A percentile compares a stretch with the other conserved stretches of the same genome.
These are phyloP conservation scores for Russula brevipes DNA, from an alignment of 768 basidiomycete genomes.

Conservation along the genomic window DNA sequence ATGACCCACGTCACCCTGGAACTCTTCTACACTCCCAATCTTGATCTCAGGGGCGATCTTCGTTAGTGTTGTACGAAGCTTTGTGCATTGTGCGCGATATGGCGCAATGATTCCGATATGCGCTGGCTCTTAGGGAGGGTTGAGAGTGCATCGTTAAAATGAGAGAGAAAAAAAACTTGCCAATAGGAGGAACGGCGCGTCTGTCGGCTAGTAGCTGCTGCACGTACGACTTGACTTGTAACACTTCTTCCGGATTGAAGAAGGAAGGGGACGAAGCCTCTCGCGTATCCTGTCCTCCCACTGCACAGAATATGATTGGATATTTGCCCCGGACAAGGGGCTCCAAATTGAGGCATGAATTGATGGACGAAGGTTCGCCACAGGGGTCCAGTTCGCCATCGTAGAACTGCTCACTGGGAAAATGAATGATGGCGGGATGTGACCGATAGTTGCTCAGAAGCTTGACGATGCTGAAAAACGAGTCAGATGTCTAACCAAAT, in stretches of 20 bases:
- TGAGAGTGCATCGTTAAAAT: not conserved
- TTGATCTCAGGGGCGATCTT: conserved; percentile 38
- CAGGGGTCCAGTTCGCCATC: conserved; percentile 45
- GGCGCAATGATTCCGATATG: conserved; percentile 61
- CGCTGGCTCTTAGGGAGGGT: conserved; percentile 35
- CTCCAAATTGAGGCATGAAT: conserved; percentile 29
- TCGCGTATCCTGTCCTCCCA: conserved; percentile 57
- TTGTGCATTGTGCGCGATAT: conserved; percentile 49
- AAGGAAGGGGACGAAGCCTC: conserved; percentile 65
- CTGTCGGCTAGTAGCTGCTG: conserved; percentile 27
- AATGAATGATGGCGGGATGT: conserved; percentile 53
- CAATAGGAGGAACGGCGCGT: conserved; percentile 34
- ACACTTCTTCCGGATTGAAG: conserved; percentile 59
- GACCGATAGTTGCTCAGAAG: conserved; percentile 63
- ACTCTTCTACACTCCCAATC: conserved; percentile 62
- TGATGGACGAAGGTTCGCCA: conserved; percentile 35
- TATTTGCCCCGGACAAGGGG: conserved; percentile 42
- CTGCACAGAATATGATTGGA: conserved; percentile 54
- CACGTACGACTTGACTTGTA: conserved; percentile 48
- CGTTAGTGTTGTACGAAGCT: conserved; percentile 33
- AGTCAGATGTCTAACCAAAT: not conserved
- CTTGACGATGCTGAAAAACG: conserved; percentile 48
- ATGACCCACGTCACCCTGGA: conserved; percentile 47
- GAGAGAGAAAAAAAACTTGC: conserved; percentile 29
- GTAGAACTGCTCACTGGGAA: conserved; percentile 60